Base-by-base conservation (phyloP, 805 yeast genomes). In the Wickerhamiella dianesei region DNA sequence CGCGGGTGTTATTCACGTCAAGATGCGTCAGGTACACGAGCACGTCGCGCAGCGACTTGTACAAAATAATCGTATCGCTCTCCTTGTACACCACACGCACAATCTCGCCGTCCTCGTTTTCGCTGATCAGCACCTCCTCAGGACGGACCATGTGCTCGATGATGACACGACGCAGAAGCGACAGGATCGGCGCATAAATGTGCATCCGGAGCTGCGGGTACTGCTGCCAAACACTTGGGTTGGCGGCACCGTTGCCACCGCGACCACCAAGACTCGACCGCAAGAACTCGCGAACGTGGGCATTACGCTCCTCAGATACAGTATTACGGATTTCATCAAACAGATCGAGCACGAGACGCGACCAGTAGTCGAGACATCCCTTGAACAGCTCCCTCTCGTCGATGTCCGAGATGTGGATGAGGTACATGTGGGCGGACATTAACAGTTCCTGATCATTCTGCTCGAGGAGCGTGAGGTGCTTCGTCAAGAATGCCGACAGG, bases 71-170 rank as follows among this genome's bases (percentile, higher is more conserved):
- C 9, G 99, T 92, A 63, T 92, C 99, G 62, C 92, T 82, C 66
- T 92, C 99, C 61, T 85, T 86, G 48, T 89, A 96, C 54, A 89
- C 88, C 61, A 89, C 97, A 60, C 99, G 78, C 41, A 92, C 98
- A 64, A 92, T 89, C 68, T 92, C 98, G 57, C 98, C 98, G 68
- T 92, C 99, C 66, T 92, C 99, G 63, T 89, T 89, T 65, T 92
- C 97, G 44, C 88, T 96, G 68, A 92, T 77, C 48, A 92, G 73
- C 47, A 92, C 98, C 68, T 92, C 99, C 65, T 92, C 98, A 2
- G 99, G 99, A 64, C 95, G 79, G 1, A 85, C 98, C 98, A 92
- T 92, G 59, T 83, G 83, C 66, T 88, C 97, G 59, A 92, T 92
- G 61, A 92, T 81, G n/a, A 94, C 95, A 50, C 82, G 70, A 66